A percentile compares a stretch with the other conserved stretches of the same genome.
Conservation (phyloP, 148 eudicot species). For the Silene latifolia region DNA sequence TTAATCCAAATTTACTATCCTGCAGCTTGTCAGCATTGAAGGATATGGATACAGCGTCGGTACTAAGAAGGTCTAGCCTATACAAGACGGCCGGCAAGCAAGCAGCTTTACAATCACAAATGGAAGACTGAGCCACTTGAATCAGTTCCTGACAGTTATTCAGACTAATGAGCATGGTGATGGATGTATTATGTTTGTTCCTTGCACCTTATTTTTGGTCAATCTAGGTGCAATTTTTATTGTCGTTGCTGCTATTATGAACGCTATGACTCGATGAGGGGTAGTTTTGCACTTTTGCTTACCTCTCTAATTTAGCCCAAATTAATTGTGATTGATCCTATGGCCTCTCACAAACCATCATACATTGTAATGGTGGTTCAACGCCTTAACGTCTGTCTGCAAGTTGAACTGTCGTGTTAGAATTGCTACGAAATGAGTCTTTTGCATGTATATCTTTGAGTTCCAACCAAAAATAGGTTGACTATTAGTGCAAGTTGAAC, state of each 20-base stretch:
- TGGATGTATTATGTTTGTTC: not conserved
- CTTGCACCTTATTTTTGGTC: not conserved
- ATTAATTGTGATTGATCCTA: no score
- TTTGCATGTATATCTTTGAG: no score
- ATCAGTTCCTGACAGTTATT: slow-evolving; percentile 63
- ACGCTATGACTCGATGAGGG: not conserved
- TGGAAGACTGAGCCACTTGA: slow-evolving; percentile 51
- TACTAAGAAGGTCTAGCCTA: slow-evolving; percentile 59
- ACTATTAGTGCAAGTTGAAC: no score
- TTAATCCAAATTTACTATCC: not conserved
- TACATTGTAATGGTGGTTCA: no score
- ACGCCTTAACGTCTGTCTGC: no score
- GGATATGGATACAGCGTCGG: slow-evolving; percentile 30
- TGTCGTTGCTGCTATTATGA: no score
- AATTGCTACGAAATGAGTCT: no score
- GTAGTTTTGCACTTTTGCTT: not conserved
- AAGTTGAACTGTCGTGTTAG: no score
- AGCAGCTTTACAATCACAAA: slow-evolving; percentile 49
- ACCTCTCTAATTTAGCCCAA: slow-evolving; percentile 16
- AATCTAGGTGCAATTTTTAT: not conserved
- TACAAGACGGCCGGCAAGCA: slow-evolving; percentile 71
- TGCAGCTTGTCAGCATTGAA: slow-evolving; percentile 33
- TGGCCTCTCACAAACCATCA: no score
- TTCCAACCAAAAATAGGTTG: no score
- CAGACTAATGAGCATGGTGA: slow-evolving; percentile 24